phyloP scores from a whole-genome alignment of 441 rosid species.

The California macrophylla region DNA sequence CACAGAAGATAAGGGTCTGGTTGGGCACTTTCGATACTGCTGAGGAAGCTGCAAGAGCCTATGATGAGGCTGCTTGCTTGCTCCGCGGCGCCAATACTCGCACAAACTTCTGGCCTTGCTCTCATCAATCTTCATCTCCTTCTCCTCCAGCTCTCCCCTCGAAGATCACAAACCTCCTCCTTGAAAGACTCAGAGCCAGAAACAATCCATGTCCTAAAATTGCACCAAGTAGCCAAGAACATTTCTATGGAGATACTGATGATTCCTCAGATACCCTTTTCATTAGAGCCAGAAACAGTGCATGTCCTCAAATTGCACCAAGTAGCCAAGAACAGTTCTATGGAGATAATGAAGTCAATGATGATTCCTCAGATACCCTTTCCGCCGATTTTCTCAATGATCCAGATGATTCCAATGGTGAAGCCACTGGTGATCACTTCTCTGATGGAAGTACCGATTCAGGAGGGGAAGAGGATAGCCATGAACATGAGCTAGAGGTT shows the following conservation, averaged over 20 bases:
- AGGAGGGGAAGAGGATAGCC: slow-evolving; percentile 19
- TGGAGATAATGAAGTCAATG: slow-evolving; percentile 3
- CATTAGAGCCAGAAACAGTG: too few relatives aligned
- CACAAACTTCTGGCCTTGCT: slow-evolving; percentile 60
- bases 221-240: neutral
- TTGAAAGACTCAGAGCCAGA: slow-evolving; percentile 49
- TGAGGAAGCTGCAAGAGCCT: slow-evolving; percentile 51
- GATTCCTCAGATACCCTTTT: too few relatives aligned
- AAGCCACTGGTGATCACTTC: too few relatives aligned
- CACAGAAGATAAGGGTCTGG: slow-evolving; percentile 44
- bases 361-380: slow-evolving; percentile 25
- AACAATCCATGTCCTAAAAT: slow-evolving; percentile 21
- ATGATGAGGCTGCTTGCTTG: slow-evolving; percentile 64
- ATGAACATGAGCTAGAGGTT: slow-evolving; percentile 8
- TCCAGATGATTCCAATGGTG: slow-evolving; percentile 24
- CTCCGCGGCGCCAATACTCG: slow-evolving; percentile 54
- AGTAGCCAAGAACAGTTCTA: too few relatives aligned
- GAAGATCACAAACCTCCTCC: slow-evolving; percentile 51
- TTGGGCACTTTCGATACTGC: slow-evolving; percentile 39
- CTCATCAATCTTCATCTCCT: slow-evolving; percentile 29
- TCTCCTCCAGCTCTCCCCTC: slow-evolving; percentile 49
- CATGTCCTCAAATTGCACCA: too few relatives aligned
- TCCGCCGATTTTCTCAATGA: slow-evolving; percentile 37
- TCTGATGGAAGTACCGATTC: too few relatives aligned
- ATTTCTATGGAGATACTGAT: too few relatives aligned